Percentiles rank a stretch among this genome's conserved stretches.
Evolutionary conservation across 371 early-diverging fungal genomes (phyloP).

Genomic region (Mortierella sp.): DNA sequence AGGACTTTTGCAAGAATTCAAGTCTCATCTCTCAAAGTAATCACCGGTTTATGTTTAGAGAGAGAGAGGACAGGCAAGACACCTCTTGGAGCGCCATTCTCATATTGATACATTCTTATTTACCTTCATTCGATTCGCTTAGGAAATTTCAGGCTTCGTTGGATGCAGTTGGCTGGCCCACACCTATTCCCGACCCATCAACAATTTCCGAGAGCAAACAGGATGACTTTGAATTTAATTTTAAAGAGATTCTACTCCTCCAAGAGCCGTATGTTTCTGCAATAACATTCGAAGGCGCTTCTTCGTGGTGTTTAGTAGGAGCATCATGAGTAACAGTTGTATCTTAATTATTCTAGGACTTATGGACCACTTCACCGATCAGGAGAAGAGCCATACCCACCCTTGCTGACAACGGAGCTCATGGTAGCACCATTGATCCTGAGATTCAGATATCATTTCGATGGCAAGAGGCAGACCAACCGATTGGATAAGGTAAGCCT

Average conservation of each 20-base stretch:
- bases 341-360: neutral
- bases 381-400: conserved; percentile 18
- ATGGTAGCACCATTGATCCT: conserved; percentile 75
- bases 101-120: too few species aligned
- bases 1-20: conserved; percentile 59
- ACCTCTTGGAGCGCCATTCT: too few species aligned
- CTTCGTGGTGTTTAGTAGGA: too few species aligned
- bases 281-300: neutral
- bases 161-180: conserved; percentile 67
- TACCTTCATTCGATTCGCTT: neutral
- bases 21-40: conserved; percentile 60
- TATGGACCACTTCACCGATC: conserved; percentile 25
- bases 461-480: conserved; percentile 81
- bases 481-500: conserved; percentile 79
- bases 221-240: conserved; percentile 59
- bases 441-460: conserved; percentile 86
- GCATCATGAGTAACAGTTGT: neutral
- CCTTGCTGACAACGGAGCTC: conserved; percentile 64
- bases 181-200: conserved; percentile 61
- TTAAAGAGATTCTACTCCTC: conserved; percentile 59
- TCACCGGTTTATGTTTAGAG: neutral
- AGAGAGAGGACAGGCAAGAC: neutral
- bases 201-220: conserved; percentile 56
- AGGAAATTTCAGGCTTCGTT: conserved; percentile 64
- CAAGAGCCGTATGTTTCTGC: conserved; percentile 58